Conservation (phyloP, 805 yeast species). For the Peterozyma toletana region DNA sequence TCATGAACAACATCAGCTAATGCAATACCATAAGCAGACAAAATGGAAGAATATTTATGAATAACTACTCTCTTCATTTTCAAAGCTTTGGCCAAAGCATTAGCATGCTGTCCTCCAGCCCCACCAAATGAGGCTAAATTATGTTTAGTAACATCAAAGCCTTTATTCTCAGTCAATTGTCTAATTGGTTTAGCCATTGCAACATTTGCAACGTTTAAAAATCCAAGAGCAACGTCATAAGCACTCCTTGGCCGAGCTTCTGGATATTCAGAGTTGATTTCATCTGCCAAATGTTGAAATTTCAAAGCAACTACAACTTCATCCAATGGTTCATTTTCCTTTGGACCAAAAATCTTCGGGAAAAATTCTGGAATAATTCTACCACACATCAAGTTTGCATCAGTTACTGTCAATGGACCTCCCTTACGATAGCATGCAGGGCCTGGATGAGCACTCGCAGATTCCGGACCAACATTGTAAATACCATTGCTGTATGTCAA, state of each 20-base stretch:
- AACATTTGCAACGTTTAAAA: conserved; percentile 36
- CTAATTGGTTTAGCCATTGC: conserved; percentile 42
- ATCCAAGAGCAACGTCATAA: conserved; percentile 38
- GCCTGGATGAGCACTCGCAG: conserved; percentile 41
- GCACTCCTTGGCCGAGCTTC: conserved; percentile 24
- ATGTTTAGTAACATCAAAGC: conserved; percentile 33
- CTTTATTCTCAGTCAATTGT: conserved; percentile 37
- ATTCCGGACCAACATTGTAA: conserved; percentile 39
- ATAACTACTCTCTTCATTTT: conserved; percentile 32
- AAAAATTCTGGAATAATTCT: conserved; percentile 32
- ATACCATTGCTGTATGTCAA: conserved; percentile 25
- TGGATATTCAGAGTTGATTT: conserved; percentile 25
- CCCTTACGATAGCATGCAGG: conserved; percentile 42
- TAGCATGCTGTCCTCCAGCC: conserved; percentile 42
- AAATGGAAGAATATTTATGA: conserved; percentile 38
- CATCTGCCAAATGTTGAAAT: conserved; percentile 28
- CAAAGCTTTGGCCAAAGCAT: conserved; percentile 33
- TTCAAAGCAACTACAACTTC: conserved; percentile 22
- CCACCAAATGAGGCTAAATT: conserved; percentile 41
- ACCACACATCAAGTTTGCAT: conserved; percentile 36
- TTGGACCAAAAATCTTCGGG: conserved; percentile 39
- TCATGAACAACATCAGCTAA: conserved; percentile 27
- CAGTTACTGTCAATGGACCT: conserved; percentile 40
- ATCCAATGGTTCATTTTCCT: conserved; percentile 32
- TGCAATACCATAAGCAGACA: conserved; percentile 40